phyloP scores from a whole-genome alignment of 768 basidiomycete species.

The Serpula lacrymans region DNA sequence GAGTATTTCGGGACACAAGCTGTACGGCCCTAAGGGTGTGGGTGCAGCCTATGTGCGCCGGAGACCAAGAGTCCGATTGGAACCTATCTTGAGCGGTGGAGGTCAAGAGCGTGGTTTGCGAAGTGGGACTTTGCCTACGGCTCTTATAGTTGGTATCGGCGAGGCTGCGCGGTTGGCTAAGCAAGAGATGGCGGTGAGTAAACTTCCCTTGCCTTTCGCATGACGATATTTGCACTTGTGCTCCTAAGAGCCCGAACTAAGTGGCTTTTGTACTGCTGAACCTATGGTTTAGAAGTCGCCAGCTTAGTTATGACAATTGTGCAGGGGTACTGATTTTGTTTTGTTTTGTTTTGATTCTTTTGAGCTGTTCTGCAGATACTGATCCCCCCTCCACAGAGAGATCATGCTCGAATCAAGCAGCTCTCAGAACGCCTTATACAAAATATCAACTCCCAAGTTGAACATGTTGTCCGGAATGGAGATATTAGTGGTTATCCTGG shows the following conservation, averaged over 20 bases:
- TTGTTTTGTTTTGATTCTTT: not conserved
- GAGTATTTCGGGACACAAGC: conserved; percentile 95
- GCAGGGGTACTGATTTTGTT: conserved; percentile 91
- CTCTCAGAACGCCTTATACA: conserved; percentile 80
- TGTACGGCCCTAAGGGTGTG: conserved; percentile 97
- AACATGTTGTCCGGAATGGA: conserved; percentile 92
- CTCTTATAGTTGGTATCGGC: conserved; percentile 88
- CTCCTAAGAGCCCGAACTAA: conserved; percentile 35
- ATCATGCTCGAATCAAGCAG: conserved; percentile 68
- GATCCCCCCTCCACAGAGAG: conserved; percentile 49
- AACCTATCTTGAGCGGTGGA: conserved; percentile 93
- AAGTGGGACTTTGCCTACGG: conserved; percentile 90
- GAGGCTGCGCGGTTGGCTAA: conserved; percentile 92
- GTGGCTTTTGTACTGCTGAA: conserved; percentile 34
- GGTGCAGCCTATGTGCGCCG: conserved; percentile 94
- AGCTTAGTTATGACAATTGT: conserved; percentile 66
- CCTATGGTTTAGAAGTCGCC: conserved; percentile 22
- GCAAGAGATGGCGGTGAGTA: conserved; percentile 88
- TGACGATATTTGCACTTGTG: conserved; percentile 49
- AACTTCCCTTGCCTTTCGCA: conserved; percentile 11
- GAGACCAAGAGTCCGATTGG: conserved; percentile 87
- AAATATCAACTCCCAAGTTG: conserved; percentile 79
- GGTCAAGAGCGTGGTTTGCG: conserved; percentile 96
- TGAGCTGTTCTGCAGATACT: conserved; percentile 4
- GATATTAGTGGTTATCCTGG: conserved; percentile 91